Evolutionary conservation across 257 asterid genomes (phyloP).

Genomic region (Gardenia jasminoides): DNA sequence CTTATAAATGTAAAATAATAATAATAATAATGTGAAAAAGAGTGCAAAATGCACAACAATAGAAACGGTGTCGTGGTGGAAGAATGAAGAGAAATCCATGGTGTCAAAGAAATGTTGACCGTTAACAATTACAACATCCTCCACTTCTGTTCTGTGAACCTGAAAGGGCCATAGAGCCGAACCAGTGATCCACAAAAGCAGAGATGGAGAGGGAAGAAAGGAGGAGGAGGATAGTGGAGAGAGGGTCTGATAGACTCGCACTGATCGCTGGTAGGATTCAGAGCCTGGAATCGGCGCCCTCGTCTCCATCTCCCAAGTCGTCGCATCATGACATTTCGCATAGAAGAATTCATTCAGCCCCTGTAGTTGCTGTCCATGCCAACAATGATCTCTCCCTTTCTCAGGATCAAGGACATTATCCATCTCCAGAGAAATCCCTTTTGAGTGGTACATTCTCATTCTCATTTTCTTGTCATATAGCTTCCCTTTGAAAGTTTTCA

Average conservation of each 20-base stretch:
- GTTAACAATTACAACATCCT: neutral
- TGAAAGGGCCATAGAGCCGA: neutral
- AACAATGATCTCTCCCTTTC: neutral
- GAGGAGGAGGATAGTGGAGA: slow-evolving; percentile 54
- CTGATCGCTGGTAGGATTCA: slow-evolving; percentile 50
- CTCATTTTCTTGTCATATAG: neutral
- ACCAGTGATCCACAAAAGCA: neutral
- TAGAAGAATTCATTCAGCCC: neutral
- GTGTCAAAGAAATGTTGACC: neutral
- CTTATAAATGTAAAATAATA: too few relatives aligned
- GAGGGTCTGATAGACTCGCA: slow-evolving; percentile 48
- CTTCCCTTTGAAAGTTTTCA: neutral
- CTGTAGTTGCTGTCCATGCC: slow-evolving; percentile 1
- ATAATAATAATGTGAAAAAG: neutral
- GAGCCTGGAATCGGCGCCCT: slow-evolving; percentile 16
- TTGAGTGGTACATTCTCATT: neutral
- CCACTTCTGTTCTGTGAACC: neutral
- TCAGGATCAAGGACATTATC: slow-evolving; percentile 2
- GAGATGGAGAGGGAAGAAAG: slow-evolving; percentile 54
- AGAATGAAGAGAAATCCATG: neutral
- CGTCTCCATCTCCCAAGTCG: neutral
- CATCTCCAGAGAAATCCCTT: neutral
- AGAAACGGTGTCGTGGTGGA: neutral
- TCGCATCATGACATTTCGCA: neutral
- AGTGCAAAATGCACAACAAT: too few relatives aligned